Evolutionary conservation across 2,329 filamentous ascomycete species (phyloP), one percentile per base, ranked within the genome.

Genomic region (Pseudopithomyces chartarum): DNA sequence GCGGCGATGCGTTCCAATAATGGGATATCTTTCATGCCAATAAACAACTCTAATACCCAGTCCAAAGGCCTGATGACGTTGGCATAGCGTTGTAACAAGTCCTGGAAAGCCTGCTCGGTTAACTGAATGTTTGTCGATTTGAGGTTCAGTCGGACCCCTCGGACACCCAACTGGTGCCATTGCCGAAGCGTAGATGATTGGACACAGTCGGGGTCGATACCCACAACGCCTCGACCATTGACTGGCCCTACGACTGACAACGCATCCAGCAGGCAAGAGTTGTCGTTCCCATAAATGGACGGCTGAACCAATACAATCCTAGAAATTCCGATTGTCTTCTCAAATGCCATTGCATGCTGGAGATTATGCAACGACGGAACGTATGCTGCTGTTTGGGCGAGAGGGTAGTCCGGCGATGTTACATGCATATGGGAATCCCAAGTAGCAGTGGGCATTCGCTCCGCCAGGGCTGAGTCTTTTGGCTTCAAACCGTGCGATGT

Each of bases 351-450:
- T 19, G 84, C 84, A 32, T 86, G 78, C 7, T 76, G 64, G 6
- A 87, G 71, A 2, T 78, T 82, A 63, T 85, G 81, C 12, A 78
- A 62, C 2, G 69, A 67, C 2, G 85, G 84, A 17, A 70, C 72
- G 71, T 88, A 88, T 58, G 76, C 73, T 33, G 85, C 84, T 29
- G 74, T 65, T 7, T 76, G 58, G 23, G 77, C 73, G 8, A 86
- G 68, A 1, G 83, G 80, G 65, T 83, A 87, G 19, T 73, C 65
- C 0, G 83, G 84, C 51, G 86, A 83, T 47, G 87, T 78, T 33
- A 88, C 80, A 67, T 88, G 86, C 83, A 88, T 87, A 68, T 88
- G 85, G 49, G 81, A 83, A 66, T 87, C 85, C 85, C 85, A 87
- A 54, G 85, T 77, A 13, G 76, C 75, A 13, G 59, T 55, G 3